Percentiles rank a stretch among this genome's conserved stretches.
Evolutionary conservation across 2,329 filamentous ascomycete species (phyloP).

Genomic region (Tolypocladium paradoxum): DNA sequence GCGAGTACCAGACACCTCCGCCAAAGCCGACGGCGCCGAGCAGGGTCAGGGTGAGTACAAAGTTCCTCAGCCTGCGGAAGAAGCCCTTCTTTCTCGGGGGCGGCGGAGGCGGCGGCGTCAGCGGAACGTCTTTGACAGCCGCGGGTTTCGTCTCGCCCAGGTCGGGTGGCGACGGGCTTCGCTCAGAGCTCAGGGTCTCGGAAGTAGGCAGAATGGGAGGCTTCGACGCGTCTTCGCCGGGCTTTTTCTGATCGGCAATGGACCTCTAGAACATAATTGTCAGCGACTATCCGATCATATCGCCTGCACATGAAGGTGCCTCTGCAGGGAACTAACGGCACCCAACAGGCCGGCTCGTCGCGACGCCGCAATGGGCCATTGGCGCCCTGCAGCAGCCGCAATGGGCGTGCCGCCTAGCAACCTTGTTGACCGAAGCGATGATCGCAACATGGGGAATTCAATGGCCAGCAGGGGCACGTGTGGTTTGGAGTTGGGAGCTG

Average conservation of each 20-base stretch:
- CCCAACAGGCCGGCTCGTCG: constrained; percentile 19
- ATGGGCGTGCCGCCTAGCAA: constrained; percentile 44
- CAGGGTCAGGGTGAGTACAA: constrained; percentile 65
- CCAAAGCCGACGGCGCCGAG: constrained; percentile 71
- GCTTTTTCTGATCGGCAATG: constrained; percentile 45
- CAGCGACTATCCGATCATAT: not conserved
- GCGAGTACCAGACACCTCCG: constrained; percentile 84
- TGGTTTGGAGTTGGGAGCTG: constrained; percentile 20
- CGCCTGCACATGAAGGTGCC: not conserved
- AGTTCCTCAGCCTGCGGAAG: constrained; percentile 63
- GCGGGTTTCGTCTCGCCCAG: constrained; percentile 25
- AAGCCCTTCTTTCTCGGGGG: constrained; percentile 50
- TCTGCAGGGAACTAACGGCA: constrained; percentile 16
- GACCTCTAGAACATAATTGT: constrained; percentile 33
- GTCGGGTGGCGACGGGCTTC: constrained; percentile 27
- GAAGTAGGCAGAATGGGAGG: constrained; percentile 42
- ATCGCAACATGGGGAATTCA: constrained; percentile 56
- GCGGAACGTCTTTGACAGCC: constrained; percentile 18
- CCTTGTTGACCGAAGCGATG: constrained; percentile 55
- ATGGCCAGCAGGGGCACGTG: constrained; percentile 27
- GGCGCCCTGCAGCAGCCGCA: constrained; percentile 41
- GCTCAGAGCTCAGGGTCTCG: constrained; percentile 39
- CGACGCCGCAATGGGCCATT: constrained; percentile 41
- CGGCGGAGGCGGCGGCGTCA: constrained; percentile 25
- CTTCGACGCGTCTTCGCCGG: constrained; percentile 35